phyloP scores from a whole-genome alignment of 1,139 yeast species.

The Candida mesenterica region DNA sequence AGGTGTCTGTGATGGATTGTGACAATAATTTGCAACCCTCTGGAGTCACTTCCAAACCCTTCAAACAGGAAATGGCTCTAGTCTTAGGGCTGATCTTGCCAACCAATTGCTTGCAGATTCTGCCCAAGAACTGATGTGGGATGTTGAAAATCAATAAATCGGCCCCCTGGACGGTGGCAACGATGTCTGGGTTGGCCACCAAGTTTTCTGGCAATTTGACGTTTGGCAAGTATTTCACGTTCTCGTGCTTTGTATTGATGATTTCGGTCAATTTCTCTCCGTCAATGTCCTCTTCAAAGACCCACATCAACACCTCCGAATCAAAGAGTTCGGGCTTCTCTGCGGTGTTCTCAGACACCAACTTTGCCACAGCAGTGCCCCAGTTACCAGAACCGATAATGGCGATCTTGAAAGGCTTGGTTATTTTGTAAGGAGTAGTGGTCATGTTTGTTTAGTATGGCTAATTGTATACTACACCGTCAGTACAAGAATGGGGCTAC shows the following conservation, averaged over 20 bases:
- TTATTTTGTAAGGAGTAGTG: slow-evolving; percentile 37
- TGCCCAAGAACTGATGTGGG: slow-evolving; percentile 88
- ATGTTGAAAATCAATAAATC: slow-evolving; percentile 86
- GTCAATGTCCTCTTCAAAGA: slow-evolving; percentile 72
- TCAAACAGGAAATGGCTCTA: slow-evolving; percentile 89
- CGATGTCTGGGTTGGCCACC: slow-evolving; percentile 79
- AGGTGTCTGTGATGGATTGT: slow-evolving; percentile 66
- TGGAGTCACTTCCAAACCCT: slow-evolving; percentile 83
- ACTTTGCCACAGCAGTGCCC: slow-evolving; percentile 96
- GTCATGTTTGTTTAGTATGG: too few species aligned
- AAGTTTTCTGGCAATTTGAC: slow-evolving; percentile 78
- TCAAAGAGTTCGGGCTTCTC: slow-evolving; percentile 69
- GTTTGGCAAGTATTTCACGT: slow-evolving; percentile 83
- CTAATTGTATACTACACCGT: background rate
- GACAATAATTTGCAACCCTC: slow-evolving; percentile 80
- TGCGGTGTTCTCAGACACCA: slow-evolving; percentile 80
- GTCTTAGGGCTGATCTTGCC: slow-evolving; percentile 68
- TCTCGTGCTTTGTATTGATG: slow-evolving; percentile 83
- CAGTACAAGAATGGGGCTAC: background rate
- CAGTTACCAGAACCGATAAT: slow-evolving; percentile 81
- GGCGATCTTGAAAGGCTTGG: slow-evolving; percentile 51
- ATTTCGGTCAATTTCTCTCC: slow-evolving; percentile 79
- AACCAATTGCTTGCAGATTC: slow-evolving; percentile 68
- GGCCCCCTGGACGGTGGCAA: slow-evolving; percentile 68
- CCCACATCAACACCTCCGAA: slow-evolving; percentile 87